phyloP scores from a whole-genome alignment of 2,329 filamentous ascomycete species.

The Pseudophaeomoniella oleicola region DNA sequence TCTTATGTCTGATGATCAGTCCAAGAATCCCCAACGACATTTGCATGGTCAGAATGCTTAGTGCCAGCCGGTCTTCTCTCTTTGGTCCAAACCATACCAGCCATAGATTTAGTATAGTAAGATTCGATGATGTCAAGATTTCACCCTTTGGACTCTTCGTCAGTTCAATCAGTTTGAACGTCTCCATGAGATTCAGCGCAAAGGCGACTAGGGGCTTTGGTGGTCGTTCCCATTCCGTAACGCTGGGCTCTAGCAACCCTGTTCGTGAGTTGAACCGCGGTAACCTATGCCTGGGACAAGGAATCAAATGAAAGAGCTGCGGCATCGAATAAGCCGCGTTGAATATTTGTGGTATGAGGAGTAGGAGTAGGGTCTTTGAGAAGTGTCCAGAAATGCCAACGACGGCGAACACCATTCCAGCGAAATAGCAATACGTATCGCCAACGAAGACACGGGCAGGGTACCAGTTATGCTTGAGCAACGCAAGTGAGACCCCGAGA shows the following conservation, averaged over 20 bases:
- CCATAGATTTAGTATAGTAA: conserved; percentile 93
- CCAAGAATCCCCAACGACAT: conserved; percentile 61
- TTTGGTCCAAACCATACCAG: conserved; percentile 87
- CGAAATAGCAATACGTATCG: conserved; percentile 99
- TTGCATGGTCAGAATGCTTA: conserved; percentile 71
- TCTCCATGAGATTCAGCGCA: conserved; percentile 53
- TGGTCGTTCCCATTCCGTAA: conserved; percentile 65
- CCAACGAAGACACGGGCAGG: conserved; percentile 91
- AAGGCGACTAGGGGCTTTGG: conserved; percentile 49
- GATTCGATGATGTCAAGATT: conserved; percentile 70
- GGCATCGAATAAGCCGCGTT: conserved; percentile 92
- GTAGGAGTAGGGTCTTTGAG: conserved; percentile 83
- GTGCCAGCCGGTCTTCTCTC: conserved; percentile 68
- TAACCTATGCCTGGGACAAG: conserved; percentile 83
- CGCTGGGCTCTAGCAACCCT: conserved; percentile 72
- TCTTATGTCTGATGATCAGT: conserved; percentile 68
- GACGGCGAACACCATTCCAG: conserved; percentile 96
- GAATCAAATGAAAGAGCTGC: conserved; percentile 78
- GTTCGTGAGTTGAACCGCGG: conserved; percentile 77
- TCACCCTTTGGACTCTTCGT: conserved; percentile 51
- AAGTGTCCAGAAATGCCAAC: conserved; percentile 96
- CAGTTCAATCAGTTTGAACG: conserved; percentile 53
- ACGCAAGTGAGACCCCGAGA: conserved; percentile 75
- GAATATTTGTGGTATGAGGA: conserved; percentile 87
- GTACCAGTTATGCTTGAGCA: conserved; percentile 89